Conservation (phyloP, 352 stramenopile genomes). For the Lagenidium sp. region DNA sequence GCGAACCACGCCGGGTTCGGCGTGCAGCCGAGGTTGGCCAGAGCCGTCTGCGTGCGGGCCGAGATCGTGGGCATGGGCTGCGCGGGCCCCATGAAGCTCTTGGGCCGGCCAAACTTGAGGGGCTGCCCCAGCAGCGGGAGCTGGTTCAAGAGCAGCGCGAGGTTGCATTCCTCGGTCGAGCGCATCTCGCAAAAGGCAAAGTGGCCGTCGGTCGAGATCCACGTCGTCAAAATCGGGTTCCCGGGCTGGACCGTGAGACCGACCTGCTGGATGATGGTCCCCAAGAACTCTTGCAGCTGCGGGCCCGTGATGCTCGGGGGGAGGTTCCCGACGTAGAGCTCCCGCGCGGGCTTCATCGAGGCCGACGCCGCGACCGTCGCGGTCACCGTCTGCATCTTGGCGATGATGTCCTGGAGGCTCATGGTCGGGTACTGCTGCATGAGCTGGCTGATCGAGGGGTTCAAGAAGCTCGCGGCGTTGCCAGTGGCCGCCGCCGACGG, state of each 20-base stretch:
- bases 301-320: slow-evolving; percentile 73
- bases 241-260: slow-evolving; percentile 64
- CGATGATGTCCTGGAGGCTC: slow-evolving; percentile 84
- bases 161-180: slow-evolving; percentile 78
- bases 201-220: slow-evolving; percentile 79
- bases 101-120: slow-evolving; percentile 79
- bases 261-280: slow-evolving; percentile 84
- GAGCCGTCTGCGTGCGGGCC: slow-evolving; percentile 60
- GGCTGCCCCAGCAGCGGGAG: slow-evolving; percentile 67
- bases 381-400: slow-evolving; percentile 82
- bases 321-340: slow-evolving; percentile 83
- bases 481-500: slow-evolving; percentile 12
- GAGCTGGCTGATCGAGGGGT: slow-evolving; percentile 80
- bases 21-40: slow-evolving; percentile 74
- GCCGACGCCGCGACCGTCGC: slow-evolving; percentile 63
- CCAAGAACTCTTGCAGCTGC: slow-evolving; percentile 80
- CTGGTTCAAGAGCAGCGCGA: slow-evolving; percentile 79
- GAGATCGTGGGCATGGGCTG: slow-evolving; percentile 65
- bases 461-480: slow-evolving; percentile 14
- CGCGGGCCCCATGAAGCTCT: slow-evolving; percentile 76
- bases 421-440: slow-evolving; percentile 86
- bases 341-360: slow-evolving; percentile 69
- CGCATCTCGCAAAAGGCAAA: slow-evolving; percentile 88
- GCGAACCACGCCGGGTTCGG: slow-evolving; percentile 77
- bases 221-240: slow-evolving; percentile 80